Evolutionary conservation across 208 protist genomes (phyloP).

Genomic region (Leishmania guyanensis): DNA sequence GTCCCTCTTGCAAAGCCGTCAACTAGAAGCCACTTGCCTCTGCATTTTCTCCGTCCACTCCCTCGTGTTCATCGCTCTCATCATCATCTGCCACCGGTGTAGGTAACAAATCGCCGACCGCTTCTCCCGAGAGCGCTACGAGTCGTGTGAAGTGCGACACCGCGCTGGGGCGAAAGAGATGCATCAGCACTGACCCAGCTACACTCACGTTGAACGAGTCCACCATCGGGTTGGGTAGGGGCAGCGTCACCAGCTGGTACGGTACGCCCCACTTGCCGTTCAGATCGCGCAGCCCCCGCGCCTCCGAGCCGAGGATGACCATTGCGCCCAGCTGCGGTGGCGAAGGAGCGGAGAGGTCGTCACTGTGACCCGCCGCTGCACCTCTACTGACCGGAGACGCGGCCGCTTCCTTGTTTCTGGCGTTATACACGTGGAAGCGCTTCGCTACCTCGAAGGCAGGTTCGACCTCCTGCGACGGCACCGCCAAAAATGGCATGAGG

Average conservation of each 20-base stretch:
- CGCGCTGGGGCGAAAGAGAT: constrained; percentile 65
- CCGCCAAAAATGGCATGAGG: constrained; percentile 72
- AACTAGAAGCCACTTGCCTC: neutral
- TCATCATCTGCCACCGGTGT: neutral
- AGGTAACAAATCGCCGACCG: constrained; percentile 14
- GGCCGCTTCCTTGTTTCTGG: neutral
- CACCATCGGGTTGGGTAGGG: constrained; percentile 66
- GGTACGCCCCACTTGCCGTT: constrained; percentile 63
- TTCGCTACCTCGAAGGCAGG: constrained; percentile 76
- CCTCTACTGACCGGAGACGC: neutral
- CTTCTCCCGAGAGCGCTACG: constrained; percentile 14
- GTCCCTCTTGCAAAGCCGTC: neutral
- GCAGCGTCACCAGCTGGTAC: constrained; percentile 64
- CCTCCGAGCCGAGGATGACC: constrained; percentile 82
- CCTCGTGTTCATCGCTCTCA: neutral
- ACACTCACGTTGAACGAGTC: constrained; percentile 86
- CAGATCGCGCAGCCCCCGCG: constrained; percentile 57
- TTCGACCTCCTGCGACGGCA: constrained; percentile 74
- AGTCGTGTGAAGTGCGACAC: constrained; percentile 47
- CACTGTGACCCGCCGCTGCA: neutral
- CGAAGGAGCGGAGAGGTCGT: constrained; percentile 3
- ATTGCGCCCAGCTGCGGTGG: constrained; percentile 51
- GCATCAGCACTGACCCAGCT: constrained; percentile 73
- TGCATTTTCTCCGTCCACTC: neutral
- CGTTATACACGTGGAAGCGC: constrained; percentile 58